Evolutionary conservation across 2,329 filamentous ascomycete species (phyloP), one percentile per base, ranked within the genome.

Genomic region (Cladosporium sp.): DNA sequence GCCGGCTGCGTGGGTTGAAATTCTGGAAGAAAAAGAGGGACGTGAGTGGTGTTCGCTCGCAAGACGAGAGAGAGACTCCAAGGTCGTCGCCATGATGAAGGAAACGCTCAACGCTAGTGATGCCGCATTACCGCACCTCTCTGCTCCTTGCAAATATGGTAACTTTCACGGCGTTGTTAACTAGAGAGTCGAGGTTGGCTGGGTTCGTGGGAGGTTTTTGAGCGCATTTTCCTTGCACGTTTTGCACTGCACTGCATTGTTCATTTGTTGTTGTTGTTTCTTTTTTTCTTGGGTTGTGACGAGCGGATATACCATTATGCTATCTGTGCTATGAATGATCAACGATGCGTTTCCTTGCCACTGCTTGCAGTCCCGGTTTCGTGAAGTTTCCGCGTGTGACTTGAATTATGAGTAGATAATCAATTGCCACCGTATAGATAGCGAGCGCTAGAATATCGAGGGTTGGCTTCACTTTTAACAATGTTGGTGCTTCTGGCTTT

Each of bases 11-110:
- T 46, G 72, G 74, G 0, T 66, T 78, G 59, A 76, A 76, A 65
- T 78, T 78, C 62, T 78, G 76, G 76, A 75, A 73, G 68, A 75
- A 74, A 67, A 72, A 72, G 62, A 69, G 69, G 51, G 73, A 74
- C 57, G 64, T 43, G 16, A 58, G 49, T 39, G 49, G 62, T 18
- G 56, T 51, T 21, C 39, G 26, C 21, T 39, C 60, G 25, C 25
- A 32, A 34, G 56, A 49, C 36, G 62, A 58, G 16, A 36, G 62
- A 21, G 36, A 28, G 25, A 39, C 39, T 25, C 43, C 62, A 5
- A 53, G 60, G 25, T 63, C 60, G 32, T 46, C 60, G 49, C 60
- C 49, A 6, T 63, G 49, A 63, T 21, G 34, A 26, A 21, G 6
- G 56, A 30, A 28, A 28, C 4, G 8, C 34, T 26, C 34, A 39